Evolutionary conservation across 768 basidiomycete genomes (phyloP).

Genomic region (Inosperma sp.): DNA sequence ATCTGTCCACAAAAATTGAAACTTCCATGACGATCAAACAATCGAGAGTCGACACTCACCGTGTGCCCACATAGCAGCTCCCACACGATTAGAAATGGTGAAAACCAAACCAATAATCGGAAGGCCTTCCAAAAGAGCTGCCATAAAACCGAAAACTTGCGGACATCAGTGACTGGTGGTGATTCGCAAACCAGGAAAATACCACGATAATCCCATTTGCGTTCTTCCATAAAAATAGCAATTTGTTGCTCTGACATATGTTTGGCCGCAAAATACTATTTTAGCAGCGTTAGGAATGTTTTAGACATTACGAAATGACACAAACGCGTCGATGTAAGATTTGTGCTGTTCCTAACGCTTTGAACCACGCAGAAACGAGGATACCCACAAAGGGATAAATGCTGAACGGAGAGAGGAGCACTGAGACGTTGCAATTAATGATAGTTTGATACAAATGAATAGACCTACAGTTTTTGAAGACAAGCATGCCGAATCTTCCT

Average conservation of each 20-base stretch:
- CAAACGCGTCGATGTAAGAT: slow-evolving; percentile 58
- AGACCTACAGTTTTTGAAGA: slow-evolving; percentile 43
- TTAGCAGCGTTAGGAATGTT: background rate
- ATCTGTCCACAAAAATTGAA: slow-evolving; percentile 34
- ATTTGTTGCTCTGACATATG: slow-evolving; percentile 69
- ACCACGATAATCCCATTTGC: slow-evolving; percentile 87
- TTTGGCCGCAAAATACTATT: slow-evolving; percentile 85
- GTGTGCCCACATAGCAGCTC: slow-evolving; percentile 93
- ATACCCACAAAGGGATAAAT: slow-evolving; percentile 70
- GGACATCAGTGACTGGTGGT: background rate
- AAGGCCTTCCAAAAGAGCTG: slow-evolving; percentile 74
- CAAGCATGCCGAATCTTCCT: slow-evolving; percentile 37
- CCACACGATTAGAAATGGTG: slow-evolving; percentile 81
- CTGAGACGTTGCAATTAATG: slow-evolving; percentile 27
- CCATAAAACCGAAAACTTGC: slow-evolving; percentile 79
- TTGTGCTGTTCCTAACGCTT: slow-evolving; percentile 61
- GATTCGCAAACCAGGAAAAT: slow-evolving; percentile 17
- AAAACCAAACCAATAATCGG: slow-evolving; percentile 81
- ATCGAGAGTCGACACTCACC: slow-evolving; percentile 52
- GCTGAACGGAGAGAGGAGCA: slow-evolving; percentile 55
- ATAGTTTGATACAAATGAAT: background rate
- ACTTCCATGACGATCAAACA: slow-evolving; percentile 24
- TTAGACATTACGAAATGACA: background rate
- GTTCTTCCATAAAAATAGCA: slow-evolving; percentile 79
- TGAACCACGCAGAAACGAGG: slow-evolving; percentile 56